Evolutionary conservation across 805 yeast species (phyloP).

Genomic region (Diddensiella transvaalensis): DNA sequence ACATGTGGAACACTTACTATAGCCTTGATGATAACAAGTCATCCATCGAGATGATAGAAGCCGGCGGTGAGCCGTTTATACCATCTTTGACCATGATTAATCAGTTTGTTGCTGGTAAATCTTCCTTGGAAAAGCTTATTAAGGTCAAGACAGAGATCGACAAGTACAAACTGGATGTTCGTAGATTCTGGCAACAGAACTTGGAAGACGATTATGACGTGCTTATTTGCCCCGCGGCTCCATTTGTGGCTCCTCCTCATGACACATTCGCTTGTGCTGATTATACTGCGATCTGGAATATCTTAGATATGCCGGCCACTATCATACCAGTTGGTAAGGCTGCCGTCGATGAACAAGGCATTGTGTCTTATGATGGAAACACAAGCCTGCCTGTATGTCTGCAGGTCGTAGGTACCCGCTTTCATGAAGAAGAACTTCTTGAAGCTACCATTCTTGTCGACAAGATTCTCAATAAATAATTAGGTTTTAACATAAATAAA

Average conservation of each 20-base stretch:
- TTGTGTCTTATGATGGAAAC: not conserved
- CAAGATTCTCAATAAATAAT: not conserved
- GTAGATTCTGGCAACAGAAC: not conserved
- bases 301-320: conserved; percentile 64
- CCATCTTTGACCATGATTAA: not conserved
- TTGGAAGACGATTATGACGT: conserved; percentile 6
- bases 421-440: conserved; percentile 46
- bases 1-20: not conserved
- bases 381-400: conserved; percentile 53
- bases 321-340: conserved; percentile 30
- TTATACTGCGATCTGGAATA: conserved; percentile 70
- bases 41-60: not conserved
- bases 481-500: too few relatives aligned
- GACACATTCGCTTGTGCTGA: conserved; percentile 71
- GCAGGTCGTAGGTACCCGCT: conserved; percentile 54
- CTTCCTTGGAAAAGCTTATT: not conserved
- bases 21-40: not conserved
- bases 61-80: not conserved
- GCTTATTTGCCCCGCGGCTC: conserved; percentile 36
- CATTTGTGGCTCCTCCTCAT: conserved; percentile 68
- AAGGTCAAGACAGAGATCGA: not conserved
- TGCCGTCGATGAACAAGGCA: too few relatives aligned
- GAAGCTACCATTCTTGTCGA: not conserved
- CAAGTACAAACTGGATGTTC: not conserved
- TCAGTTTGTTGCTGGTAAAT: not conserved